Base-by-base conservation (phyloP, 2,329 filamentous ascomycete genomes). In the Colletotrichum noveboracense region DNA sequence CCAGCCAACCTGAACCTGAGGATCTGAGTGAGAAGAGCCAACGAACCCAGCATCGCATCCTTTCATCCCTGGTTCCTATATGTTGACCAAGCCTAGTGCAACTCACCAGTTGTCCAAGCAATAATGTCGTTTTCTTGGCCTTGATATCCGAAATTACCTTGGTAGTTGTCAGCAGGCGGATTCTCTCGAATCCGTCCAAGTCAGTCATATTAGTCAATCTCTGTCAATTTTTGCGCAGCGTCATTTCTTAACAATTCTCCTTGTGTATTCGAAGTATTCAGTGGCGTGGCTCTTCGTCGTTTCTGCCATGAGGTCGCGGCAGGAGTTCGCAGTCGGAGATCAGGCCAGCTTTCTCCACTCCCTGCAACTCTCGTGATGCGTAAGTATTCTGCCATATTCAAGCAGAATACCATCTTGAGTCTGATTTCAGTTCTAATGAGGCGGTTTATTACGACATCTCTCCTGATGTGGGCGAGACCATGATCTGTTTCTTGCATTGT, bases 401-500 rank as follows among this genome's bases (percentile, higher is more conserved):
- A 43, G 36, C 16, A 43, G 1, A n/a, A 2, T 3, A n/a, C 1
- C 1, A 43, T n/a, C 3, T 43, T 10, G 8, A 2, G 18, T 43
- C 38, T n/a, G 18, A n/a, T 3, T 3, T n/a, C 38, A n/a, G 5
- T 43, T n/a, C 38, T 43, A 10, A 6, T 43, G 1, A 43, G 38
- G 38, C 38, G 16, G 16, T n/a, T 43, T 1, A n/a, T n/a, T 4
- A 36, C 13, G 34, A 13, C 34, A 36, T 16, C 34, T 36, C 38
- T 43, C 9, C 2, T 48, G 38, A 6, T n/a, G 38, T 48, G 38
- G 3, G 38, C 3, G 38, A n/a, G 38, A n/a, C 38, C 9, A n/a
- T 6, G 3, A n/a, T 48, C 18, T 48, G 38, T n/a, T 52, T 52
- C 10, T 52, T 21, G 43, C 6, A 52, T 2, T 21, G 3, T 10